Percentiles rank a stretch among this genome's conserved stretches.
Evolutionary conservation across 371 early-diverging fungal species (phyloP).

Genomic region (Mortierella sp.): DNA sequence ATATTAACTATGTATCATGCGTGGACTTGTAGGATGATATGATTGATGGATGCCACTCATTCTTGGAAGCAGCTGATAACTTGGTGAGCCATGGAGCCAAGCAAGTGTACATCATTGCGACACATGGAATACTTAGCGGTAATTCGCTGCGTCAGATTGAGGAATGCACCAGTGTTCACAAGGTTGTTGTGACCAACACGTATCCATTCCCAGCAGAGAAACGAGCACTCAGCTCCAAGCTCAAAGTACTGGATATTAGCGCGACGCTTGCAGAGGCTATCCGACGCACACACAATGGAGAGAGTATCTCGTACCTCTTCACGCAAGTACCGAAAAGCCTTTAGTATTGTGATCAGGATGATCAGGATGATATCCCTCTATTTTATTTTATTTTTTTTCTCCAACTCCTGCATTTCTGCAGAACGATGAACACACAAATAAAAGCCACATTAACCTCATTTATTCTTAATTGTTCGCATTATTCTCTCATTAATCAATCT

Average conservation of each 20-base stretch:
- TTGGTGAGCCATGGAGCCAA: constrained; percentile 87
- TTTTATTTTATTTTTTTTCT: neutral
- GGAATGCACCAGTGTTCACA: constrained; percentile 85
- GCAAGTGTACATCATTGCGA: constrained; percentile 92
- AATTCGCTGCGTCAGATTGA: constrained; percentile 88
- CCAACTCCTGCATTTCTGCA: neutral
- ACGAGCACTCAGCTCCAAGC: constrained; percentile 71
- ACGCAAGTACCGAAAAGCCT: constrained; percentile 6
- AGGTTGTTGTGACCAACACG: constrained; percentile 90
- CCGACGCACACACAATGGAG: constrained; percentile 95
- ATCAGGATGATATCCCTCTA: neutral
- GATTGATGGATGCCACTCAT: constrained; percentile 88
- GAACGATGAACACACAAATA: neutral
- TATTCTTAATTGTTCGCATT: no score
- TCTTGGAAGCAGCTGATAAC: constrained; percentile 93
- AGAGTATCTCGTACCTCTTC: constrained; percentile 71
- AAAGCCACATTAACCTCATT: neutral
- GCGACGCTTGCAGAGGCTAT: constrained; percentile 95
- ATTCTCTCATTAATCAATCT: neutral
- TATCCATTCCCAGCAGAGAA: constrained; percentile 88
- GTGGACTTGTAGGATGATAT: constrained; percentile 82
- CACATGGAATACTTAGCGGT: constrained; percentile 94
- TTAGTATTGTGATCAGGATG: neutral
- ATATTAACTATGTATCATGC: neutral
- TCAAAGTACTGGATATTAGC: constrained; percentile 86